Percentiles rank a stretch among this genome's conserved stretches.
Evolutionary conservation across 2,329 filamentous ascomycete species (phyloP).

Genomic region (Aspergillus fischeri): DNA sequence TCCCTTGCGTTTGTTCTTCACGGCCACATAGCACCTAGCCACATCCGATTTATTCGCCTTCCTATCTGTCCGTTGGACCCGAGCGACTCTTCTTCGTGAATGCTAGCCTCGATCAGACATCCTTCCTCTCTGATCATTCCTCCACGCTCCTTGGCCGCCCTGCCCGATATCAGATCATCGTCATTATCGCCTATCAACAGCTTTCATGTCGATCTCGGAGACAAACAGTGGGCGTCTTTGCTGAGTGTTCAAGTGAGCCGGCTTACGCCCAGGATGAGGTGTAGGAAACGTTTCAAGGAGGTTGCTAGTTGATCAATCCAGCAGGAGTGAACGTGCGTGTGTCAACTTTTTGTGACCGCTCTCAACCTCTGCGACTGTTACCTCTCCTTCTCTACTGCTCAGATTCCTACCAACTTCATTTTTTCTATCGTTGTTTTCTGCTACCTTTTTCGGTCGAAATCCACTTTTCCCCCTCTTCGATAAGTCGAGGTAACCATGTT

Average conservation of each 20-base stretch:
- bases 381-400: constrained; percentile 10
- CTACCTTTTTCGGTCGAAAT: background rate
- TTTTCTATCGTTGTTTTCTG: background rate
- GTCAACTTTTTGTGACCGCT: constrained; percentile 18
- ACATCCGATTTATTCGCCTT: background rate
- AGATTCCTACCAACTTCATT: constrained; percentile 10
- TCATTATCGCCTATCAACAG: constrained; percentile 11
- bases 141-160: constrained; percentile 8
- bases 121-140: constrained; percentile 4
- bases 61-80: background rate
- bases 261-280: constrained; percentile 40
- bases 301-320: constrained; percentile 36
- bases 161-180: constrained; percentile 2
- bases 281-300: constrained; percentile 42
- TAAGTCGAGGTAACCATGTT: constrained; percentile 39
- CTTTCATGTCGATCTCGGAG: constrained; percentile 24
- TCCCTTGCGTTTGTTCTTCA: constrained; percentile 18
- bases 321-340: constrained; percentile 22
- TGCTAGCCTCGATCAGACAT: background rate
- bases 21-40: background rate
- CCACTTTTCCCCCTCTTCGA: background rate
- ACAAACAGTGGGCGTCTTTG: constrained; percentile 24
- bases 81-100: background rate
- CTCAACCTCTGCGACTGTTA: constrained; percentile 12
- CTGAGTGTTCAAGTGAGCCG: constrained; percentile 23